Conservation (phyloP, 371 early-diverging fungal species). For the Mortierella sp. region DNA sequence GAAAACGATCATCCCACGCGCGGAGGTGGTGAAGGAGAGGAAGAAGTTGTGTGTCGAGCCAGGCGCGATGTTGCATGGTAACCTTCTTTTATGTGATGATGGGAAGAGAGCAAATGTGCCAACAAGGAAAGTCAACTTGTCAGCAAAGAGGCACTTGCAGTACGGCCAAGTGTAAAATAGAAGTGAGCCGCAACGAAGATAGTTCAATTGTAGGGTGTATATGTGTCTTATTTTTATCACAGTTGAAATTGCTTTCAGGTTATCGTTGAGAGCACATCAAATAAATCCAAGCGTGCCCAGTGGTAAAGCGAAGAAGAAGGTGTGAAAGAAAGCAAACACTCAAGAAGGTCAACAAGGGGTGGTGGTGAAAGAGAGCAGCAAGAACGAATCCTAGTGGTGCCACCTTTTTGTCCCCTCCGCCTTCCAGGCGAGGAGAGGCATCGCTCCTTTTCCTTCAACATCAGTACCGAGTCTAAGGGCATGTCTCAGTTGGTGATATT, state of each 20-base stretch:
- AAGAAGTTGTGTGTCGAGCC: background rate
- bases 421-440: background rate
- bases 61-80: constrained; percentile 2
- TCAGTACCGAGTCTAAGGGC: constrained; percentile 5
- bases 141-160: background rate
- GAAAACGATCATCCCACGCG: constrained; percentile 11
- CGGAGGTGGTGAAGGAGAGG: background rate
- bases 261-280: constrained; percentile 4
- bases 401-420: background rate
- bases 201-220: background rate
- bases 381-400: background rate
- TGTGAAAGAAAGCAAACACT: background rate
- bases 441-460: background rate
- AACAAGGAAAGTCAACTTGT: background rate
- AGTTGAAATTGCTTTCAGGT: background rate
- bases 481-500: constrained; percentile 7
- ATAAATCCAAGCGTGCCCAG: background rate
- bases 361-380: background rate
- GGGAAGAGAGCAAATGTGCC: background rate
- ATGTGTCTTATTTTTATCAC: constrained; percentile 9
- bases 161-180: background rate
- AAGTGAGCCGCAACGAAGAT: background rate
- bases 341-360: background rate
- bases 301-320: background rate
- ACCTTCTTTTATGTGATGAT: background rate